phyloP scores from a whole-genome alignment of 2,329 filamentous ascomycete genomes.

The Trichoderma asperellum region DNA sequence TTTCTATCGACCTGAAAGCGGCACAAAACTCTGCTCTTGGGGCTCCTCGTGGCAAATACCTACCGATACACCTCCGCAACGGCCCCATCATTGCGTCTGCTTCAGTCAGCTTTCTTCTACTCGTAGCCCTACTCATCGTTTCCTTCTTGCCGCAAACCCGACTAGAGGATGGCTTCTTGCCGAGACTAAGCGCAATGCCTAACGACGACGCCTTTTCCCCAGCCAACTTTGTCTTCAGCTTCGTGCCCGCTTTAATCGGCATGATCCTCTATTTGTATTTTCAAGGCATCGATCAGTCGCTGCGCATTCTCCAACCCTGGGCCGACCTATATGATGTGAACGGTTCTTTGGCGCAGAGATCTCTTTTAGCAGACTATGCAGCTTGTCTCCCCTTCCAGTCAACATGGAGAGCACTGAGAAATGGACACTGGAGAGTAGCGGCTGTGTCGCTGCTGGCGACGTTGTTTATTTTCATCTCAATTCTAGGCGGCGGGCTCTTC shows the following conservation, averaged over 20 bases:
- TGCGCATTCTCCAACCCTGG: slow-evolving; percentile 72
- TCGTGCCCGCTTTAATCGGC: slow-evolving; percentile 70
- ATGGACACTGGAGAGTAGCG: slow-evolving; percentile 69
- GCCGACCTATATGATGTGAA: slow-evolving; percentile 60
- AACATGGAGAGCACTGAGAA: slow-evolving; percentile 59
- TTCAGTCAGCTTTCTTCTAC: slow-evolving; percentile 61
- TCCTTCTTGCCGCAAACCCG: slow-evolving; percentile 74
- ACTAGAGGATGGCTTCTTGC: slow-evolving; percentile 71
- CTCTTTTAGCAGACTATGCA: slow-evolving; percentile 72
- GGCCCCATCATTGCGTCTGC: slow-evolving; percentile 68
- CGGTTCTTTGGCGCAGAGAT: slow-evolving; percentile 64
- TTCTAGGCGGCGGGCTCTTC: slow-evolving; percentile 72
- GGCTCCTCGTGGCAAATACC: slow-evolving; percentile 58
- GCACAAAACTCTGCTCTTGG: slow-evolving; percentile 33
- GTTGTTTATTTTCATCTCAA: slow-evolving; percentile 64
- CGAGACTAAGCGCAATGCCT: slow-evolving; percentile 65
- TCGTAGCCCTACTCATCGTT: slow-evolving; percentile 73
- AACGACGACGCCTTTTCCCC: slow-evolving; percentile 72
- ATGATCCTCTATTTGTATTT: slow-evolving; percentile 69
- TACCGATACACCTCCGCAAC: slow-evolving; percentile 77
- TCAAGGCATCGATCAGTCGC: slow-evolving; percentile 66
- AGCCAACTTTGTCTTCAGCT: slow-evolving; percentile 85
- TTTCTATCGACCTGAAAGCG: slow-evolving; percentile 40
- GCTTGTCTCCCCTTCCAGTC: slow-evolving; percentile 66
- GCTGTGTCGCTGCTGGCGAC: slow-evolving; percentile 62